Conservation (phyloP, 306 rosid genomes). For the Trifolium fragiferum region DNA sequence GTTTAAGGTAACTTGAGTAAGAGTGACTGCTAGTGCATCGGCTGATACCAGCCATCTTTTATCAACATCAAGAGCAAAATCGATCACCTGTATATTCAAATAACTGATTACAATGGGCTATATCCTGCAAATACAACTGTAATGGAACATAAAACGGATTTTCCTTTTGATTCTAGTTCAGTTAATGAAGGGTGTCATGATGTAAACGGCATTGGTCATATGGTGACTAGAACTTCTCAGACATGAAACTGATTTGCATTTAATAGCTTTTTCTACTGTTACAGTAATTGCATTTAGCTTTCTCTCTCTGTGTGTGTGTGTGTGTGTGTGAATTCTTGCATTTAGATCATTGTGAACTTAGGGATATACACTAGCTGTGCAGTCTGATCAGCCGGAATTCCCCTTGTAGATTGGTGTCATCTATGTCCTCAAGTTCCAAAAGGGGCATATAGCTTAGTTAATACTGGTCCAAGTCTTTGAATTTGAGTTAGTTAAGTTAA, state of each 20-base stretch:
- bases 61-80: slow-evolving; percentile 51
- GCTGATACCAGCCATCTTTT: slow-evolving; percentile 39
- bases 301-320: no score
- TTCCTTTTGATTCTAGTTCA: slow-evolving; percentile 63
- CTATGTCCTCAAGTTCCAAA: no score
- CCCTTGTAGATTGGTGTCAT: no score
- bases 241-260: not conserved
- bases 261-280: no score
- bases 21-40: not conserved
- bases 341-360: no score
- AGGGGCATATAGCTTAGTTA: no score
- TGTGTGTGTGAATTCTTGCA: no score
- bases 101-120: slow-evolving; percentile 52
- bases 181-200: slow-evolving; percentile 68
- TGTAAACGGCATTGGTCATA: slow-evolving; percentile 45
- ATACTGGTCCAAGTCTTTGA: no score
- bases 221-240: slow-evolving; percentile 59
- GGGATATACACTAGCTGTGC: no score
- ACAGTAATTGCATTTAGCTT: no score
- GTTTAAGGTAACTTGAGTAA: not conserved
- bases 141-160: slow-evolving; percentile 58
- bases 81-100: slow-evolving; percentile 45
- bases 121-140: slow-evolving; percentile 47
- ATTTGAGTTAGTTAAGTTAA: no score
- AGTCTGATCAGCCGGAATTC: no score